Evolutionary conservation across 208 protist genomes (phyloP).

Genomic region (Trichomonas vaginalis): DNA sequence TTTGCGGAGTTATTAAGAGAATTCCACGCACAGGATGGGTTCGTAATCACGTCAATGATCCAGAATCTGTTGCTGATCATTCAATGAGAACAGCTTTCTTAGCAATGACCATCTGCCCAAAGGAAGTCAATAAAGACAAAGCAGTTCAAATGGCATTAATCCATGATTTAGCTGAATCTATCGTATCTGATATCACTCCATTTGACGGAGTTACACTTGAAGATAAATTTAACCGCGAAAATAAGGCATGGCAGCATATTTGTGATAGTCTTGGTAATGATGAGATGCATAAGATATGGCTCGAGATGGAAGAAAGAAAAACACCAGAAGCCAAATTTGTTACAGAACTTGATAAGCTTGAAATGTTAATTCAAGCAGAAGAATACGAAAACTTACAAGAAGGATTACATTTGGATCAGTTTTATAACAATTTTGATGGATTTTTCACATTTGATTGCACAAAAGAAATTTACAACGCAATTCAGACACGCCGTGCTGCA

Average conservation of each 20-base stretch:
- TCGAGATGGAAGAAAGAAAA: slow-evolving; percentile 13
- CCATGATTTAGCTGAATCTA: slow-evolving; percentile 1
- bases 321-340: neutral
- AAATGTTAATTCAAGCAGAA: slow-evolving; percentile 12
- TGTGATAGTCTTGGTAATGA: neutral
- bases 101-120: neutral
- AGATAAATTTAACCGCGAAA: slow-evolving; percentile 10
- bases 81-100: neutral
- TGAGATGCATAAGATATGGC: slow-evolving; percentile 1
- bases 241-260: neutral
- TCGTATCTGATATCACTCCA: neutral
- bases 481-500: neutral
- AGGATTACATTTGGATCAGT: neutral
- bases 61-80: slow-evolving; percentile 13
- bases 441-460: neutral
- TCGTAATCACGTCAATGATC: neutral
- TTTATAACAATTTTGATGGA: neutral
- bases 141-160: slow-evolving; percentile 1
- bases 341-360: neutral
- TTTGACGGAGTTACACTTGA: neutral
- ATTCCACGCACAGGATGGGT: neutral
- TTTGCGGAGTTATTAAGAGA: neutral
- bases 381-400: neutral
- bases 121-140: neutral
- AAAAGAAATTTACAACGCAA: neutral